Conservation (phyloP, 768 basidiomycete genomes). For the Agaricus blazei region DNA sequence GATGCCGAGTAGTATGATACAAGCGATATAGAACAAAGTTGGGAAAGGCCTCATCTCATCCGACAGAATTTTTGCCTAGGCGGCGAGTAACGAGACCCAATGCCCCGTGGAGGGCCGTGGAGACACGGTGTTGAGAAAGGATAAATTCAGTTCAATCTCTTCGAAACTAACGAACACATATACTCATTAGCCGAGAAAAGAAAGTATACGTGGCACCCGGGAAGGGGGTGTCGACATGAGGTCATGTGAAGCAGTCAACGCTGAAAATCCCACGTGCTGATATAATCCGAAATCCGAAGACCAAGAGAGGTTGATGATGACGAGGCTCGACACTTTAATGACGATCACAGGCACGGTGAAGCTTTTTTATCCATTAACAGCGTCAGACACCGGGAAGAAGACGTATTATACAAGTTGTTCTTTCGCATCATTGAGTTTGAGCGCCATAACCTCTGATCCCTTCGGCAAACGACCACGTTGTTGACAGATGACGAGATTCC, state of each 20-base stretch:
- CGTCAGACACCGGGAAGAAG: background rate
- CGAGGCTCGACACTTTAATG: background rate
- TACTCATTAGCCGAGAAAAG: background rate
- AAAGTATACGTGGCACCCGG: slow-evolving; percentile 3
- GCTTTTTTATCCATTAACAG: background rate
- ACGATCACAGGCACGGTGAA: background rate
- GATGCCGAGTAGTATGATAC: slow-evolving; percentile 14
- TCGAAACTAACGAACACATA: too few species aligned
- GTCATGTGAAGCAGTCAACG: background rate
- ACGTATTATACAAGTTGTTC: slow-evolving; percentile 9
- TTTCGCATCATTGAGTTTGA: slow-evolving; percentile 68
- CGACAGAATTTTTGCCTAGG: background rate
- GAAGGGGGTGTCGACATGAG: background rate
- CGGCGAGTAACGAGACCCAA: background rate
- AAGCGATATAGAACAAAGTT: slow-evolving; percentile 14
- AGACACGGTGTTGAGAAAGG: background rate
- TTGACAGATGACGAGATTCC: slow-evolving; percentile 69
- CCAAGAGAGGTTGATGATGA: background rate
- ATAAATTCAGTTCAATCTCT: background rate
- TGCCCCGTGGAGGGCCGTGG: background rate
- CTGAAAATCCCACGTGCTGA: background rate
- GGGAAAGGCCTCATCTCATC: slow-evolving; percentile 13
- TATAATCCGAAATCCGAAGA: too few species aligned
- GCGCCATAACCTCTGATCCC: slow-evolving; percentile 87
- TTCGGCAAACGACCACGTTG: slow-evolving; percentile 91